These are phyloP conservation scores for Chloropicon primus DNA, from an alignment of 139 green algal genomes.

Conservation along the genomic window DNA sequence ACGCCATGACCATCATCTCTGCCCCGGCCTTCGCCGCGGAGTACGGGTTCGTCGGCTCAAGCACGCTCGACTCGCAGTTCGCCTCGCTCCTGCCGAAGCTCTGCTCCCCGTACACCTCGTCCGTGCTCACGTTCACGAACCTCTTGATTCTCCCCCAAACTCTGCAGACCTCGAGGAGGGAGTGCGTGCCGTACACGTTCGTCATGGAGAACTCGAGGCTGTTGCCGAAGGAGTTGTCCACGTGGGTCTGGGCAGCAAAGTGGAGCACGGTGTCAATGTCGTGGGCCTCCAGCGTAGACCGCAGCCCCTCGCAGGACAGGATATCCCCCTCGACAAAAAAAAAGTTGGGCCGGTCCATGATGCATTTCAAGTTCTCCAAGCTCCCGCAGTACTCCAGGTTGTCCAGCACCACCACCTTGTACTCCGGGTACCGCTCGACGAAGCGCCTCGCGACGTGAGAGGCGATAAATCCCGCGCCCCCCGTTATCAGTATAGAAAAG, in stretches of 20 bases:
- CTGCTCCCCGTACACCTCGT: constrained; percentile 34
- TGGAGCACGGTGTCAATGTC: constrained; percentile 95
- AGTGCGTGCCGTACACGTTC: constrained; percentile 95
- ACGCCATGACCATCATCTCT: constrained; percentile 92
- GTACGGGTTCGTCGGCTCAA: constrained; percentile 99
- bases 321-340: constrained; percentile 92
- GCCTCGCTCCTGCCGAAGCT: constrained; percentile 14
- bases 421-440: constrained; percentile 59
- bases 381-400: constrained; percentile 93
- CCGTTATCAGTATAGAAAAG: constrained; percentile 67
- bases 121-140: constrained; percentile 52
- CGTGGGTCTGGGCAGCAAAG: constrained; percentile 94
- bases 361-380: constrained; percentile 45
- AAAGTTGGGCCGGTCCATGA: constrained; percentile 62
- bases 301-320: constrained; percentile 62
- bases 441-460: constrained; percentile 70
- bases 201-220: constrained; percentile 80
- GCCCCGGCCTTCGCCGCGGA: constrained; percentile 84
- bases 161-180: constrained; percentile 80
- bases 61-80: constrained; percentile 26
- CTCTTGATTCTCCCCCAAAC: constrained; percentile 47
- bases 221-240: constrained; percentile 98
- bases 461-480: constrained; percentile 87
- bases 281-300: constrained; percentile 40
- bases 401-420: constrained; percentile 88